Base-by-base conservation (phyloP, 495 filamentous ascomycete species). In the Penicillium desertorum region DNA sequence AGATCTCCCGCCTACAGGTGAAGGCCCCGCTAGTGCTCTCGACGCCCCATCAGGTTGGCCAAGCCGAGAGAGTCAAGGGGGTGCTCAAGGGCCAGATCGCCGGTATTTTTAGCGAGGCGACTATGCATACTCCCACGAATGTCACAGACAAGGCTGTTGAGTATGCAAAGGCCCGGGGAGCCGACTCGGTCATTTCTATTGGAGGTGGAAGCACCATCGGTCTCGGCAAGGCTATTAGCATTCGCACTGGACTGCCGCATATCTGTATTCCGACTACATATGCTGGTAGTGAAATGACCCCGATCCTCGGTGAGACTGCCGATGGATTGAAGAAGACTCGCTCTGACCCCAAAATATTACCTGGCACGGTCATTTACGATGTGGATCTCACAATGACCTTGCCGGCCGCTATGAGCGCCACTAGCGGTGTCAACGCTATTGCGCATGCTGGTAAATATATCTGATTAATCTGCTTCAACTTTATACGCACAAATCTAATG, bases 191-290 rank as follows among this genome's bases (percentile, higher is more conserved):
- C 12, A 68, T 87, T 34, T 85, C 82, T 14, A 83, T 87, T 58
- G 86, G 85, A 20, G 85, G 86, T 39, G 85, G 86, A 27, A 85
- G 81, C 57, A 87, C 86, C 0, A 84, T 87, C 51, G 86, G 85
- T 0, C 72, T 88, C 41, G 84, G 85, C 0, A 88, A 89, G 64
- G 86, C 86, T 3, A 81, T 89, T 58, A 83, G 80, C 46, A 80
- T 88, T 50, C 74, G 85, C 25, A 87, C 84, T 6, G 83, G 83
- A 0, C 65, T 88, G 45, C 79, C 79, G 22, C 85, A 89, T 64
- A 79, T 89, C 60, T 85, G 83, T 50, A 83, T 88, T 39, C 83
- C 86, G 12, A 89, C 85, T 12, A 88, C 85, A 0, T 89, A 89
- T 69, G 83, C 86, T 5, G 85, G 84, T 6, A 86, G 83, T 55